Conservation (phyloP, 495 filamentous ascomycete species). For the Venustampulla echinocandica region DNA sequence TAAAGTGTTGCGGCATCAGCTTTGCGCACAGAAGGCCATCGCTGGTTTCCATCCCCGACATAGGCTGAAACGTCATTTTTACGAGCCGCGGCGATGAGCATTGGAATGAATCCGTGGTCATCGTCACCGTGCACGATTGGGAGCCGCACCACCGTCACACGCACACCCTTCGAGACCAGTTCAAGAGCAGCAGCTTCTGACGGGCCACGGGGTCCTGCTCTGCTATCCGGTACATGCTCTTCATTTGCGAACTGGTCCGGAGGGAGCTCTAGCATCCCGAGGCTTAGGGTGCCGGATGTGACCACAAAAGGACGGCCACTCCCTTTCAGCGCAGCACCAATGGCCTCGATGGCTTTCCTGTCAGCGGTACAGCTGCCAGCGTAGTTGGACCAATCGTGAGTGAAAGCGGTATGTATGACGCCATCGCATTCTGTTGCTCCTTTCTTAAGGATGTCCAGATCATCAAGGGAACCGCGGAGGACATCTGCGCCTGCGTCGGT, state of each 20-base stretch:
- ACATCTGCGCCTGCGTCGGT: constrained; percentile 26
- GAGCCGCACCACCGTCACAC: constrained; percentile 31
- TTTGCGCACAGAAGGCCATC: constrained; percentile 34
- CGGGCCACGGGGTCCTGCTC: constrained; percentile 17
- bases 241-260: constrained; percentile 29
- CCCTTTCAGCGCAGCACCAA: constrained; percentile 26
- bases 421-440: constrained; percentile 32
- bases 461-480: constrained; percentile 30
- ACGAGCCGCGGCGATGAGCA: constrained; percentile 26
- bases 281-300: constrained; percentile 32
- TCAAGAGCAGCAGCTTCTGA: constrained; percentile 25
- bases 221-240: no score
- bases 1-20: constrained; percentile 34
- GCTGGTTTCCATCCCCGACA: constrained; percentile 34
- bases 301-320: constrained; percentile 33
- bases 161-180: constrained; percentile 28
- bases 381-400: constrained; percentile 34
- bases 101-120: constrained; percentile 29
- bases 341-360: constrained; percentile 28
- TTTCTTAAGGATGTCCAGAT: constrained; percentile 28
- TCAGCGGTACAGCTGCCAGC: constrained; percentile 27
- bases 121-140: constrained; percentile 35
- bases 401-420: constrained; percentile 40
- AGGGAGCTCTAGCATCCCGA: constrained; percentile 6
- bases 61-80: constrained; percentile 31